Percentiles rank a stretch among this genome's conserved stretches.
These are phyloP conservation scores for Arctostaphylos glauca DNA, from an alignment of 148 eudicot genomes.

Conservation along the genomic window DNA sequence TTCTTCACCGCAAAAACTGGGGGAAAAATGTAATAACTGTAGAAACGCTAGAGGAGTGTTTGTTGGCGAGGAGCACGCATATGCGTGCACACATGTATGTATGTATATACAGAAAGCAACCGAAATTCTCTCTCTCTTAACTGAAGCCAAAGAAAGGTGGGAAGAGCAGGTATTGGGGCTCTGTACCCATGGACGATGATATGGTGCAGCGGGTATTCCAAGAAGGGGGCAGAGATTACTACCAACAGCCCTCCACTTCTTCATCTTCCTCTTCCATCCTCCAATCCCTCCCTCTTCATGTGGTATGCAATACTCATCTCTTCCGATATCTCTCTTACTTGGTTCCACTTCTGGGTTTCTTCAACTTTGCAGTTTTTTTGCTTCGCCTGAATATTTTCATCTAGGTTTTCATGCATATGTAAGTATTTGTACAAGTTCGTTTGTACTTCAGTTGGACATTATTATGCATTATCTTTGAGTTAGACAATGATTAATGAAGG, in stretches of 20 bases:
- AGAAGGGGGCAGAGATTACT: slow-evolving; percentile 82
- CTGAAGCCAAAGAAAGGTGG: slow-evolving; percentile 7
- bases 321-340: neutral
- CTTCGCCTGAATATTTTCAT: neutral
- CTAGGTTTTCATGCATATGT: neutral
- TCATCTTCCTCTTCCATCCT: slow-evolving; percentile 83
- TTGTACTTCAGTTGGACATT: neutral
- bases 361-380: neutral
- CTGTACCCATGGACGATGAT: slow-evolving; percentile 64
- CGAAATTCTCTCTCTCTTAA: slow-evolving; percentile 10
- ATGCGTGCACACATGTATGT: no score
- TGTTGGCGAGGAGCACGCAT: no score
- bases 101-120: slow-evolving; percentile 20
- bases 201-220: slow-evolving; percentile 85
- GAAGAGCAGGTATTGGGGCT: neutral
- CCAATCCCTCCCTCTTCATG: slow-evolving; percentile 96
- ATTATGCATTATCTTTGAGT: neutral
- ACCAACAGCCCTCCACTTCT: slow-evolving; percentile 78
- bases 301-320: slow-evolving; percentile 38
- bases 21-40: no score
- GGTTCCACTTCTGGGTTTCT: slow-evolving; percentile 11
- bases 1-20: no score
- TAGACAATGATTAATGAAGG: neutral
- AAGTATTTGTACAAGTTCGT: neutral
- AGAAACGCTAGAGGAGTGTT: no score